Evolutionary conservation across 164 flowering plant genomes (phyloP).

Genomic region (Pachysandra terminalis): DNA sequence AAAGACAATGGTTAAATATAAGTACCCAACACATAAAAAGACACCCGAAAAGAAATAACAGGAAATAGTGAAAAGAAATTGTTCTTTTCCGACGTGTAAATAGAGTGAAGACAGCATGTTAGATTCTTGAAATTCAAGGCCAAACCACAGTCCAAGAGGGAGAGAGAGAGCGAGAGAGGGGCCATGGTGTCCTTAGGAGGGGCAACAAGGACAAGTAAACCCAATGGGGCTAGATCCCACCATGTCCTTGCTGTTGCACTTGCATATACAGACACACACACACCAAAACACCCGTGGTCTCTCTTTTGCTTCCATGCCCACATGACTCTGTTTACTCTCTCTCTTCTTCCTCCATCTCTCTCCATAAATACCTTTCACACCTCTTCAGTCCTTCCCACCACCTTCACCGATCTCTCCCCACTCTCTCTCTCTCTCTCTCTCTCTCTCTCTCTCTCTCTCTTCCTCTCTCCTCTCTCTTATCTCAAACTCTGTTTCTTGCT

Average conservation of each 20-base stretch:
- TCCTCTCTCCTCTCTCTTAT: too few relatives aligned
- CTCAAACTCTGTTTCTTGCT: not conserved
- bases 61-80: not conserved
- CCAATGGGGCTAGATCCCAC: slow-evolving; percentile 35
- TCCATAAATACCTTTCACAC: slow-evolving; percentile 37
- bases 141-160: not conserved
- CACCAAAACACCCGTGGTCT: slow-evolving; percentile 53
- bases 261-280: slow-evolving; percentile 16
- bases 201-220: slow-evolving; percentile 34
- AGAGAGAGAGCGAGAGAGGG: slow-evolving; percentile 21
- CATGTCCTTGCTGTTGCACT: slow-evolving; percentile 29
- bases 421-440: slow-evolving; percentile 3
- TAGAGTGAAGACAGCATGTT: slow-evolving; percentile 6
- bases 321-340: slow-evolving; percentile 33
- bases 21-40: too few relatives aligned
- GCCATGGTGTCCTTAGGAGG: slow-evolving; percentile 39
- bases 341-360: slow-evolving; percentile 14
- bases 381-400: slow-evolving; percentile 17
- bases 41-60: not conserved
- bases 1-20: too few relatives aligned
- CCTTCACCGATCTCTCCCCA: slow-evolving; percentile 1
- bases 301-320: slow-evolving; percentile 52
- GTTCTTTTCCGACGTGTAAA: not conserved
- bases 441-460: too few relatives aligned
- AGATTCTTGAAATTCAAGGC: slow-evolving; percentile 5